These are phyloP conservation scores for Penicillium macrosclerotiorum DNA, from an alignment of 495 filamentous ascomycete species.

Conservation along the genomic window DNA sequence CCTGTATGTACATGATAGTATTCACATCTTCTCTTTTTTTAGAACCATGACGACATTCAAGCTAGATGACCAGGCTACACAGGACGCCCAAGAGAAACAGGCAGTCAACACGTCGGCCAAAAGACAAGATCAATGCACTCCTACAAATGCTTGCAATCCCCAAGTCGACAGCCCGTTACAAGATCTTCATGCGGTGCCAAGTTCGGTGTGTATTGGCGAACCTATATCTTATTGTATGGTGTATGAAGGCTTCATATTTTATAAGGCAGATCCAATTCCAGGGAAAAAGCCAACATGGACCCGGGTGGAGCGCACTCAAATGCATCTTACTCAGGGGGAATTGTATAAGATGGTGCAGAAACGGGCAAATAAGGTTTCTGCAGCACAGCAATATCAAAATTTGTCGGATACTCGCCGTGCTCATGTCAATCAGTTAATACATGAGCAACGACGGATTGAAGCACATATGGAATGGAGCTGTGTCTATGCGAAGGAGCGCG, in stretches of 20 bases:
- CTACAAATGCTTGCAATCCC: neutral
- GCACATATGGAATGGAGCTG: constrained; percentile 34
- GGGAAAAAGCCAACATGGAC: constrained; percentile 32
- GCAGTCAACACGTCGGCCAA: neutral
- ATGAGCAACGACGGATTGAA: constrained; percentile 25
- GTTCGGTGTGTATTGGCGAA: neutral
- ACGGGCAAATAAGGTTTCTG: constrained; percentile 25
- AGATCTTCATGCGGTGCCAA: neutral
- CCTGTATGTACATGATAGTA: constrained; percentile 5
- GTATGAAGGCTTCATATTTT: constrained; percentile 37
- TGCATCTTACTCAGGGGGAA: constrained; percentile 30
- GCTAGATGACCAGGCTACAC: neutral
- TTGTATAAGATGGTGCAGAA: constrained; percentile 31
- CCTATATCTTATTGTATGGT: neutral
- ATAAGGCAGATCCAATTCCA: constrained; percentile 30
- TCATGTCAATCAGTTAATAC: constrained; percentile 35
- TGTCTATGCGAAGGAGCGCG: constrained; percentile 35
- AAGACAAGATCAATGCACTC: neutral
- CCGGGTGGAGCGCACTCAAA: constrained; percentile 25
- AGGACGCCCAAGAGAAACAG: neutral
- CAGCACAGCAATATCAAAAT: constrained; percentile 31
- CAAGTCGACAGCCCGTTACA: neutral
- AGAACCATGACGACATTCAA: constrained; percentile 14
- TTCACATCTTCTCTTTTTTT: constrained; percentile 6
- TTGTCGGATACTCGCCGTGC: constrained; percentile 25